Conservation (phyloP, 371 early-diverging fungal species). For the Lichtheimia corymbifera region DNA sequence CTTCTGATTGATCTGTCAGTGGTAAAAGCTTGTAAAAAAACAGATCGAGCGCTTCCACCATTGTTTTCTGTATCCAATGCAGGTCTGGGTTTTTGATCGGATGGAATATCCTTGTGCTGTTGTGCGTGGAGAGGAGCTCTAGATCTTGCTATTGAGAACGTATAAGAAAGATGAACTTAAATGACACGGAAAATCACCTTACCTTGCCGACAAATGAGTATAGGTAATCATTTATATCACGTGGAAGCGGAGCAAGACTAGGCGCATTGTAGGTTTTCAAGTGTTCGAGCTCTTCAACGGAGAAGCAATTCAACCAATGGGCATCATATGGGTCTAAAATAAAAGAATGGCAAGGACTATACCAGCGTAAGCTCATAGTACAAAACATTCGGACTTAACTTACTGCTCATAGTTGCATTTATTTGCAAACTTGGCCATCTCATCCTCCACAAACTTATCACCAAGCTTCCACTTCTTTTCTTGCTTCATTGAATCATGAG, state of each 20-base stretch:
- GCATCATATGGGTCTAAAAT: conserved; percentile 5
- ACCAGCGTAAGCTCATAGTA: not conserved
- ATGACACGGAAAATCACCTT: not conserved
- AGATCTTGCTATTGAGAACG: not conserved
- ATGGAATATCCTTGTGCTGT: not conserved
- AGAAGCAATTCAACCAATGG: conserved; percentile 1
- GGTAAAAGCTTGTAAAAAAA: conserved; percentile 1
- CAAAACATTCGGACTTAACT: not conserved
- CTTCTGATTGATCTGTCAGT: not conserved
- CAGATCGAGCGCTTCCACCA: not conserved
- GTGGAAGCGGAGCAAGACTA: not conserved
- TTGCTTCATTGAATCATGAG: not conserved
- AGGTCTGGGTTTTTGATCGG: conserved; percentile 2
- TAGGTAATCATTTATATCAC: not conserved
- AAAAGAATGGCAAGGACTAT: conserved; percentile 6
- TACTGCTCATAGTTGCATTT: conserved; percentile 7
- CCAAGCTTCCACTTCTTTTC: not conserved
- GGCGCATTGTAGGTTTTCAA: not conserved
- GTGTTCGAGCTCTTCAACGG: not conserved
- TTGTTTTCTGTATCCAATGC: not conserved
- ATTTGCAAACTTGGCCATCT: not conserved
- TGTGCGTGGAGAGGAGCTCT: not conserved
- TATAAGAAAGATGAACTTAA: not conserved
- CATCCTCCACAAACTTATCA: conserved; percentile 3
- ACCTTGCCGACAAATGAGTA: not conserved